A percentile compares a stretch with the other conserved stretches of the same genome.
These are phyloP conservation scores for Yarrowia alimentaria DNA, from an alignment of 805 yeast species.

Conservation along the genomic window DNA sequence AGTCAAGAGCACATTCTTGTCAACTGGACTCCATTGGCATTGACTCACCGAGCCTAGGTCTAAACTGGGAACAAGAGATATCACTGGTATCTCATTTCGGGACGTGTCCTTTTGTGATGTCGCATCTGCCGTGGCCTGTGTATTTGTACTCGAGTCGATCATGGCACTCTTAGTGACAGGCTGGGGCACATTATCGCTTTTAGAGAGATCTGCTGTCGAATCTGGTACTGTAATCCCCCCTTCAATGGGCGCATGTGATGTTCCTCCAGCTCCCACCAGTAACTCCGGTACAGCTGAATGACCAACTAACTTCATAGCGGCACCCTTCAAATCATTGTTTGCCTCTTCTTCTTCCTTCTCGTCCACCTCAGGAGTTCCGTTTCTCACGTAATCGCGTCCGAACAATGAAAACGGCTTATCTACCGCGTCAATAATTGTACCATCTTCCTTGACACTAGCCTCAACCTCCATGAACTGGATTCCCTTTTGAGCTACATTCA, in stretches of 20 bases:
- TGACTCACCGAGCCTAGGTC: not conserved
- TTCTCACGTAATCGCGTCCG: slow-evolving; percentile 31
- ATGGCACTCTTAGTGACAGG: not conserved
- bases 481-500: slow-evolving; percentile 81
- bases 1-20: slow-evolving; percentile 3
- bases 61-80: slow-evolving; percentile 5
- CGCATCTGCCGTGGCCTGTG: slow-evolving; percentile 1
- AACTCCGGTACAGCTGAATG: no score
- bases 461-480: slow-evolving; percentile 73
- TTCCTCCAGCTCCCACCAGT: no score
- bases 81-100: slow-evolving; percentile 9
- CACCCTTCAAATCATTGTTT: not conserved
- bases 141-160: slow-evolving; percentile 1
- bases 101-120: slow-evolving; percentile 12
- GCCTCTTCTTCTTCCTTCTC: not conserved
- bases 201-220: not conserved
- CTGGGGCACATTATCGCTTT: not conserved
- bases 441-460: slow-evolving; percentile 47
- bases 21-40: slow-evolving; percentile 16
- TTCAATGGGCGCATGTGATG: not conserved
- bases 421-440: slow-evolving; percentile 37
- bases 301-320: not conserved
- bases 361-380: slow-evolving; percentile 15
- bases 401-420: slow-evolving; percentile 30
- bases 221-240: not conserved